Conservation (phyloP, 768 basidiomycete genomes). For the Filobasidium wieringae region DNA sequence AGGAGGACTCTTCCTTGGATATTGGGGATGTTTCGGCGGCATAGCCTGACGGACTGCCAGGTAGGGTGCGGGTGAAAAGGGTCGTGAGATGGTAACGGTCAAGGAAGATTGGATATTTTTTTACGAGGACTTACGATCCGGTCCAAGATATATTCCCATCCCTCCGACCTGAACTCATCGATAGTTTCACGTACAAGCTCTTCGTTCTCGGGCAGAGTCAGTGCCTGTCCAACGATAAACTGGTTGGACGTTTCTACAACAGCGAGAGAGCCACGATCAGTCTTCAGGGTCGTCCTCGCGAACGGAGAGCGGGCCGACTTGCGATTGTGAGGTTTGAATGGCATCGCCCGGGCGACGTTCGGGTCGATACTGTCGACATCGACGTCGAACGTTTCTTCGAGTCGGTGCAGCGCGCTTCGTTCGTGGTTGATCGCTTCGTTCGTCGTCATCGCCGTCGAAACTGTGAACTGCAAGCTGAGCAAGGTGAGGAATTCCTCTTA, state of each 20-base stretch:
- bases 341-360: slow-evolving; percentile 20
- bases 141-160: background rate
- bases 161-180: slow-evolving; percentile 11
- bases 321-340: slow-evolving; percentile 25
- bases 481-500: too few relatives aligned
- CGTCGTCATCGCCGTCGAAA: too few relatives aligned
- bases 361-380: slow-evolving; percentile 30
- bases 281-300: background rate
- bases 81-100: slow-evolving; percentile 10
- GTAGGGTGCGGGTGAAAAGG: slow-evolving; percentile 17
- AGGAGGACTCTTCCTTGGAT: slow-evolving; percentile 28
- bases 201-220: slow-evolving; percentile 28
- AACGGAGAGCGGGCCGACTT: background rate
- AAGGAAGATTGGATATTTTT: background rate
- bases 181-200: slow-evolving; percentile 25
- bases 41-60: slow-evolving; percentile 16
- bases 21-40: slow-evolving; percentile 10
- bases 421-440: background rate
- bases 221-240: slow-evolving; percentile 17
- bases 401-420: background rate
- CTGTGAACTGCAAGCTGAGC: too few relatives aligned
- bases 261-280: background rate
- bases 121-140: background rate
- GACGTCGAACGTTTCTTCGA: slow-evolving; percentile 13
- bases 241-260: slow-evolving; percentile 33